Percentiles rank a stretch among this genome's conserved stretches.
These are phyloP conservation scores for Xenosphaeropsis pyriputrescens DNA, from an alignment of 2,329 filamentous ascomycete genomes.

Conservation along the genomic window DNA sequence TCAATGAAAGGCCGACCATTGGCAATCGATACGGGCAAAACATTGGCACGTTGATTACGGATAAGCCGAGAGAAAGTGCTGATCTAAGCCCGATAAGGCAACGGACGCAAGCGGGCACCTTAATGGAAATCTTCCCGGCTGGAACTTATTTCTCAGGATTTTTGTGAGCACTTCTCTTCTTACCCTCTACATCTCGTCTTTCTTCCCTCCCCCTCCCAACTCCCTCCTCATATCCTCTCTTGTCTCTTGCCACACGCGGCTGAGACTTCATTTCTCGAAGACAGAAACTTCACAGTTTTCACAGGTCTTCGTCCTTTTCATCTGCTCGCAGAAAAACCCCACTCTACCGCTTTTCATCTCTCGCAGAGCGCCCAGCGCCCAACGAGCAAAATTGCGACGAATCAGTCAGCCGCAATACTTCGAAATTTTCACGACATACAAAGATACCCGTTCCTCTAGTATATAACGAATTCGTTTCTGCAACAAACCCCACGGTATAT, in stretches of 20 bases:
- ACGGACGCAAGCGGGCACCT: too few species aligned
- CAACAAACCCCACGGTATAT: background rate
- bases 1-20: background rate
- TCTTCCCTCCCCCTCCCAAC: constrained; percentile 3
- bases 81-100: too few species aligned
- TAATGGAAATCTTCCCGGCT: background rate
- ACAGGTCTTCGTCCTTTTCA: background rate
- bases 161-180: constrained; percentile 1
- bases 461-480: background rate
- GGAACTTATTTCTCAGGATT: too few species aligned
- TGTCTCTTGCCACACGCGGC: constrained; percentile 19
- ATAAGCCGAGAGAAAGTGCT: too few species aligned
- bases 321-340: constrained; percentile 13
- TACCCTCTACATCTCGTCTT: background rate
- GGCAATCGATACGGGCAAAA: background rate
- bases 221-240: constrained; percentile 2
- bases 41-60: background rate
- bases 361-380: background rate
- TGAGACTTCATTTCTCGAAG: constrained; percentile 7
- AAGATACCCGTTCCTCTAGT: too few species aligned
- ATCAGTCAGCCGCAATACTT: too few species aligned
- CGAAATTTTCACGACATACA: too few species aligned
- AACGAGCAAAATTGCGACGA: too few species aligned
- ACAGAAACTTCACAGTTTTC: background rate
- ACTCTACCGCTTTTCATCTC: constrained; percentile 7